Evolutionary conservation across 1,139 yeast species (phyloP), one percentile per base, ranked within the genome.

Genomic region (Debaryomyces subglobosus): DNA sequence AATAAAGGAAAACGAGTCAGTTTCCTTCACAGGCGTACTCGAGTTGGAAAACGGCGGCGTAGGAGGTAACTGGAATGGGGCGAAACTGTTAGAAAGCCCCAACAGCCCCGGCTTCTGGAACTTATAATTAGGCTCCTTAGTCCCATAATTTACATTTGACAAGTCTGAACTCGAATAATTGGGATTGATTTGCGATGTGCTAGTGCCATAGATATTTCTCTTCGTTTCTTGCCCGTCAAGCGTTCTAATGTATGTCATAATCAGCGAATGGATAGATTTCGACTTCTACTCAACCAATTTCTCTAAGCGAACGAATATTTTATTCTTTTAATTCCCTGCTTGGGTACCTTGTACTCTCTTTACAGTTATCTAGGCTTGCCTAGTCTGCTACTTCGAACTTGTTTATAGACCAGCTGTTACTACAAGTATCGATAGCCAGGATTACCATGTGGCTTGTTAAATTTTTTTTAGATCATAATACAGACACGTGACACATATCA

Each of bases 21-120:
- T 15, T 23, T 44, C 46, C 33, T 48, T 47, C 20, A 62, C 61
- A 0, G 78, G 78, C 1, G 77, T 68, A 13, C 69, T 63, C 3
- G 68, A 50, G 38, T 59, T 64, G 10, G 77, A 69, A 5, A 65
- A 50, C 4, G 77, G 77, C 4, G 78, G 77, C 1, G 78, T 69
- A 39, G 69, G 56, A 2, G 76, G 75, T 25, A 55, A 38, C 37
- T 54, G 54, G 49, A 52, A 57, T 13, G 50, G 37, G 7, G 46
- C 36, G 27, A 42, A 35, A 18, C 39, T 38, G 13, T 34, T 21
- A n/a, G 41, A 43, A 13, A 36, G 27, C 23, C 33, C 18, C 23
- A 43, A 13, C 37, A 24, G 36, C 13, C 42, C 35, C 20, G 39
- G 39, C 24, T 34, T 24, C 16, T 21, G 36, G 12, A 30, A 13